A percentile compares a stretch with the other conserved stretches of the same genome.
These are phyloP conservation scores for Fusarium acutatum DNA, from an alignment of 2,329 filamentous ascomycete species.

Conservation along the genomic window DNA sequence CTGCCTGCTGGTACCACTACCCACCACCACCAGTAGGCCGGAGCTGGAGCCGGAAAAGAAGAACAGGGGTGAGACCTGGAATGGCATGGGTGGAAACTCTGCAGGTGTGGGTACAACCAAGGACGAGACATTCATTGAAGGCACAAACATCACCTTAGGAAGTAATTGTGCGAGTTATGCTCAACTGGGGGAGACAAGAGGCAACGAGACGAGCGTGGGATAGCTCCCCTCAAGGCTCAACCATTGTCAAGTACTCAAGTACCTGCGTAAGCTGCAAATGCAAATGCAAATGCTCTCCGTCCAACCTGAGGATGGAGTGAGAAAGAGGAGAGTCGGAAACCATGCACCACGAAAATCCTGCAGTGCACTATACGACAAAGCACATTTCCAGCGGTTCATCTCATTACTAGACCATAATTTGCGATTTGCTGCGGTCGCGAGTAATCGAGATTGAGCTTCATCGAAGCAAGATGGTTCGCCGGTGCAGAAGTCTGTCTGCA, in stretches of 20 bases:
- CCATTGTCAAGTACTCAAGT: not conserved
- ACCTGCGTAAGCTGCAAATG: constrained; percentile 3
- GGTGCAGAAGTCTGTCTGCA: not conserved
- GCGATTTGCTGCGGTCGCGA: not conserved
- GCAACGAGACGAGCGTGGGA: constrained; percentile 12
- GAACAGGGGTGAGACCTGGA: constrained; percentile 27
- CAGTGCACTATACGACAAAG: not conserved
- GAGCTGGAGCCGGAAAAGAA: constrained; percentile 38
- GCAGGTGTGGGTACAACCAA: constrained; percentile 17
- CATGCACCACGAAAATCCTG: constrained; percentile 25
- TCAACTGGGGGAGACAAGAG: constrained; percentile 23
- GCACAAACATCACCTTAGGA: constrained; percentile 18
- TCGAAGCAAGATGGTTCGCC: not conserved
- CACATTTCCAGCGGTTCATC: not conserved
- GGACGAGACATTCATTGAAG: constrained; percentile 26
- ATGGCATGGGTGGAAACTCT: constrained; percentile 5
- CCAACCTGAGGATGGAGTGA: not conserved
- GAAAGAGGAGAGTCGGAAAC: not conserved
- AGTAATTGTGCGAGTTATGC: constrained; percentile 30
- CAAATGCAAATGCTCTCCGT: constrained; percentile 3
- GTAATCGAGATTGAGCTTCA: constrained; percentile 3
- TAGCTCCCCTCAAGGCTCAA: not conserved
- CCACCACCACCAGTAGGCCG: constrained; percentile 30
- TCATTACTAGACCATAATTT: not conserved
- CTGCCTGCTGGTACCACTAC: constrained; percentile 20